Evolutionary conservation across 192 early-diverging fungal genomes (phyloP), one percentile per base, ranked within the genome.

Genomic region (Radiomyces spectabilis): DNA sequence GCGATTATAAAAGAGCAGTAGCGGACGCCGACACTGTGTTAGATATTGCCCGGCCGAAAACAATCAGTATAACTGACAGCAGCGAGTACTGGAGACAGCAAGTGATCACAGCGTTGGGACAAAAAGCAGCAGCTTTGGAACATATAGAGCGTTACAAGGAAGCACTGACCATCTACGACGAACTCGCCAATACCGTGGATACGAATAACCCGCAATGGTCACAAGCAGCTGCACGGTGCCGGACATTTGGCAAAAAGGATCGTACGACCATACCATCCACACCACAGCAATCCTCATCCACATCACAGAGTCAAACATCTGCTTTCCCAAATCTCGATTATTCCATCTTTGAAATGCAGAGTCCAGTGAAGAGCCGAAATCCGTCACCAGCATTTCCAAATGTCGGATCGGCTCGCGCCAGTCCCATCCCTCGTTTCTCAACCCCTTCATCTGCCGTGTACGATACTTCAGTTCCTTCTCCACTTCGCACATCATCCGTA

Each of bases 1-100:
- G n/a, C n/a, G n/a, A n/a, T n/a, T n/a, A n/a, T n/a, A n/a, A 88
- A 75, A n/a, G 94, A 92, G 18, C 83, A 95, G 39, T 84, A 93
- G n/a, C n/a, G n/a, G n/a, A n/a, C n/a, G n/a, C n/a, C n/a, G n/a
- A n/a, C n/a, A n/a, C n/a, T n/a, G n/a, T n/a, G n/a, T n/a, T n/a
- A n/a, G n/a, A n/a, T n/a, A n/a, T n/a, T n/a, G n/a, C n/a, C n/a
- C n/a, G n/a, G n/a, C n/a, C n/a, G n/a, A n/a, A n/a, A n/a, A n/a
- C n/a, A n/a, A n/a, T n/a, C n/a, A n/a, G n/a, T n/a, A n/a, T n/a
- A n/a, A n/a, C n/a, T n/a, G n/a, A n/a, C n/a, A n/a, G n/a, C n/a
- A n/a, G n/a, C n/a, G n/a, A n/a, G n/a, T n/a, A n/a, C n/a, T n/a
- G n/a, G n/a, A n/a, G n/a, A n/a, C 76, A 84, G 7, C 89, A 98